phyloP scores from a whole-genome alignment of 768 basidiomycete genomes.

The Xerocomellus dryophilus region DNA sequence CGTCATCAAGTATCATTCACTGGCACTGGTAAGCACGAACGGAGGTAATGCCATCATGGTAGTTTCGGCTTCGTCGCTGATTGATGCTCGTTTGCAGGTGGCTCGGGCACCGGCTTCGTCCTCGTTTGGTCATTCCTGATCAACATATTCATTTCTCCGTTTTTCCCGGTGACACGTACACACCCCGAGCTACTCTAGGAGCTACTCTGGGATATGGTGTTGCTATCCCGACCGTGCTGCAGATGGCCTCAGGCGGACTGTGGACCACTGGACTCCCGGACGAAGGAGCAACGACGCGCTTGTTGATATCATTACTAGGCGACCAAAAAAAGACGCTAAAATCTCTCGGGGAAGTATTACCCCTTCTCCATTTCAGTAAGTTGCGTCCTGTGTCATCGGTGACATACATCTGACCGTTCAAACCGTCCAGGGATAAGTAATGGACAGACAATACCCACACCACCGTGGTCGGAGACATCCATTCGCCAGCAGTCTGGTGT shows the following conservation, averaged over 20 bases:
- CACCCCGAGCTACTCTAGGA: slow-evolving; percentile 1
- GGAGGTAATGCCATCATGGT: not conserved
- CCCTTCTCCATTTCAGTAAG: slow-evolving; percentile 6
- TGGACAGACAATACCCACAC: not conserved
- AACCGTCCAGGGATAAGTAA: not conserved
- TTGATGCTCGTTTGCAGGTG: not conserved
- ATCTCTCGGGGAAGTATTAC: slow-evolving; percentile 4
- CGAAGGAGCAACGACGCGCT: not conserved
- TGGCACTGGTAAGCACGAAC: slow-evolving; percentile 5
- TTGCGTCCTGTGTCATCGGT: not conserved
- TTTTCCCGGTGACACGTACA: not conserved
- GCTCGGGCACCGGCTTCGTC: not conserved
- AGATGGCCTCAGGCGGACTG: not conserved
- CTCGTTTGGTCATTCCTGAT: slow-evolving; percentile 6
- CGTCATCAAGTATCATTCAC: slow-evolving; percentile 11
- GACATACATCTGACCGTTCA: not conserved
- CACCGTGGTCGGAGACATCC: not conserved
- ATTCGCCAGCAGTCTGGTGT: not conserved
- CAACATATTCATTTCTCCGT: slow-evolving; percentile 4
- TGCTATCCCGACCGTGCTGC: not conserved
- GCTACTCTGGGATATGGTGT: not conserved
- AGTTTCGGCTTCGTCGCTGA: not conserved
- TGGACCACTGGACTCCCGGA: not conserved
- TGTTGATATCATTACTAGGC: not conserved
- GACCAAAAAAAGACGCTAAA: not conserved